phyloP scores from a whole-genome alignment of 2,329 filamentous ascomycete species.

The Byssoonygena ceratinophila region DNA sequence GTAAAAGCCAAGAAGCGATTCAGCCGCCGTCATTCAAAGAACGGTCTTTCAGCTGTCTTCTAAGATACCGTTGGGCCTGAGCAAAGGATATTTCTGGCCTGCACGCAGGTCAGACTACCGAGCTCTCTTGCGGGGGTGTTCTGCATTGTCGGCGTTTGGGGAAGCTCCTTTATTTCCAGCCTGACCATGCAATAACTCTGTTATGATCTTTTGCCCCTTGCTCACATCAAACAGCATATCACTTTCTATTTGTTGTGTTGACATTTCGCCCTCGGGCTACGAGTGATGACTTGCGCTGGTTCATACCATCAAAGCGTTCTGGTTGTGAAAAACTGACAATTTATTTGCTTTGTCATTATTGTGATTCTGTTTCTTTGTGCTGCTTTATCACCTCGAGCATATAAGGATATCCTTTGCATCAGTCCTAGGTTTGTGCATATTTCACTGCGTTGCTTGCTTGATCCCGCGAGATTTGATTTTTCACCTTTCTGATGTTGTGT shows the following conservation, averaged over 20 bases:
- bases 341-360: not conserved
- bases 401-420: not conserved
- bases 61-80: slow-evolving; percentile 29
- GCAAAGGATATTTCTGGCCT: not conserved
- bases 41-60: slow-evolving; percentile 82
- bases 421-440: not conserved
- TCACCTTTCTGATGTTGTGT: not conserved
- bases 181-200: not conserved
- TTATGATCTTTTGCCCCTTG: not conserved
- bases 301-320: slow-evolving; percentile 8
- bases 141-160: slow-evolving; percentile 9
- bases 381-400: not conserved
- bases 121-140: slow-evolving; percentile 9
- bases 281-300: slow-evolving; percentile 15
- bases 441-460: not conserved
- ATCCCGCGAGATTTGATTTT: not conserved
- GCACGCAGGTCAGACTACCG: not conserved
- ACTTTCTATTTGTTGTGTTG: slow-evolving; percentile 1
- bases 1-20: slow-evolving; percentile 56
- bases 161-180: not conserved
- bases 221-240: slow-evolving; percentile 5
- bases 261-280: slow-evolving; percentile 9
- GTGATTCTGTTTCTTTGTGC: not conserved
- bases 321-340: not conserved
- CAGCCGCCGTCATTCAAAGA: slow-evolving; percentile 88